Percentiles rank a stretch among this genome's conserved stretches.
Conservation (phyloP, 2,329 filamentous ascomycete species). For the Colletotrichum nymphaeae region DNA sequence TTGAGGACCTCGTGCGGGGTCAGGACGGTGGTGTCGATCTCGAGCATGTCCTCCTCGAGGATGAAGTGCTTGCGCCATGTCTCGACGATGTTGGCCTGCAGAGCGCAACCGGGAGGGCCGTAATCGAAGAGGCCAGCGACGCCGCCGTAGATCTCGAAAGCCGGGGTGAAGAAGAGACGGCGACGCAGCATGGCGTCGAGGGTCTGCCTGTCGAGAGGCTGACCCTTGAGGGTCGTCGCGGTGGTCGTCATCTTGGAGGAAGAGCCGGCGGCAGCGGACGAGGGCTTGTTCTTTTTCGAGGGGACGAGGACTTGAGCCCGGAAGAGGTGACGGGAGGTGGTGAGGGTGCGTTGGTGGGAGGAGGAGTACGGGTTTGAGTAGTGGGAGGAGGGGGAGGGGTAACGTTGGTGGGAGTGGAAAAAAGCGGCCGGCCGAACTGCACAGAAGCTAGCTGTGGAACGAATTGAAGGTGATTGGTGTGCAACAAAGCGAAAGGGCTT, state of each 20-base stretch:
- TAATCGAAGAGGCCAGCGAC: slow-evolving; percentile 93
- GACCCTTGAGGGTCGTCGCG: slow-evolving; percentile 85
- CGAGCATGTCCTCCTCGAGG: slow-evolving; percentile 93
- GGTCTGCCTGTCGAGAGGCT: slow-evolving; percentile 84
- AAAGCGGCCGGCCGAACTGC: slow-evolving; percentile 37
- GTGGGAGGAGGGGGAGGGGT: slow-evolving; percentile 31
- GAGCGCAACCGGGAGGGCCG: slow-evolving; percentile 86
- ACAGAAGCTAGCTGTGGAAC: slow-evolving; percentile 37
- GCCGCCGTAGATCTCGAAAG: slow-evolving; percentile 95
- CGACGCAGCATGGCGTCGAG: slow-evolving; percentile 90
- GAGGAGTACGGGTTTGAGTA: slow-evolving; percentile 3
- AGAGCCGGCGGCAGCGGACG: neutral
- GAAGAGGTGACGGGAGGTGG: slow-evolving; percentile 27
- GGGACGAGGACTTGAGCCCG: slow-evolving; percentile 26
- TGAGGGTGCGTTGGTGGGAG: slow-evolving; percentile 26
- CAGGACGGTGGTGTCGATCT: slow-evolving; percentile 93
- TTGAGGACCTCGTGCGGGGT: slow-evolving; percentile 95
- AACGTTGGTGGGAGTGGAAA: slow-evolving; percentile 29
- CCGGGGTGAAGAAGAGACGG: slow-evolving; percentile 93
- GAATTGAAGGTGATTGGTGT: slow-evolving; percentile 36
- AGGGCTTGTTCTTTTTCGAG: slow-evolving; percentile 28
- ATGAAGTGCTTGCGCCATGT: slow-evolving; percentile 95
- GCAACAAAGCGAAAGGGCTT: slow-evolving; percentile 34
- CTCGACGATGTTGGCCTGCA: slow-evolving; percentile 90
- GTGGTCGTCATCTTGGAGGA: slow-evolving; percentile 57